Percentiles rank a stretch among this genome's conserved stretches.
Conservation (phyloP, 2,329 filamentous ascomycete genomes). For the Cladophialophora immunda region DNA sequence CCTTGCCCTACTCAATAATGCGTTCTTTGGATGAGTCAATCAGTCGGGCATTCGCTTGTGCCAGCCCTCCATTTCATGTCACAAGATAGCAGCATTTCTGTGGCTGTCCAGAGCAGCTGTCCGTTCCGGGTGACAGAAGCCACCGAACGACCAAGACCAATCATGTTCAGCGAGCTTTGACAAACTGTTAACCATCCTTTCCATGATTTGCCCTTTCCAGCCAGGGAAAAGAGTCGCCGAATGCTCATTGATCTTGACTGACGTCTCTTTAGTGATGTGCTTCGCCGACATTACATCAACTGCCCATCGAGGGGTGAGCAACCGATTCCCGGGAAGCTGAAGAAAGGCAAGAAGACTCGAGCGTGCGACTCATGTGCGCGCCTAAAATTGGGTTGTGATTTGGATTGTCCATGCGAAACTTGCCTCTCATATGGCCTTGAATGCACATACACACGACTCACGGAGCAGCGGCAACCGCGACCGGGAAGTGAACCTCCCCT, state of each 20-base stretch:
- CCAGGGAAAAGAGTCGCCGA: neutral
- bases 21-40: neutral
- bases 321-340: slow-evolving; percentile 19
- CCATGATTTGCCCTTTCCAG: neutral
- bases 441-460: slow-evolving; percentile 17
- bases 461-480: neutral
- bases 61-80: neutral
- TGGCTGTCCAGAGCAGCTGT: neutral
- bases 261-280: slow-evolving; percentile 19
- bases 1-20: neutral
- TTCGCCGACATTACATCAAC: slow-evolving; percentile 23
- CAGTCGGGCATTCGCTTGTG: neutral
- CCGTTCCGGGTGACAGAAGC: neutral
- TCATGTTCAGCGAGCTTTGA: neutral
- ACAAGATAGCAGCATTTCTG: neutral
- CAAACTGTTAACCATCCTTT: neutral
- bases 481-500: neutral
- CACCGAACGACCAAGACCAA: neutral
- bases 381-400: slow-evolving; percentile 17
- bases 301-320: slow-evolving; percentile 19
- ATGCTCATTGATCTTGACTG: slow-evolving; percentile 2
- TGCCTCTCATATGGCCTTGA: slow-evolving; percentile 22
- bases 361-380: slow-evolving; percentile 25
- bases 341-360: slow-evolving; percentile 24
- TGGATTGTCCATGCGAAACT: slow-evolving; percentile 23